Evolutionary conservation across 257 asterid species (phyloP), one percentile per base, ranked within the genome.

Genomic region (Gynochthodes officinalis): DNA sequence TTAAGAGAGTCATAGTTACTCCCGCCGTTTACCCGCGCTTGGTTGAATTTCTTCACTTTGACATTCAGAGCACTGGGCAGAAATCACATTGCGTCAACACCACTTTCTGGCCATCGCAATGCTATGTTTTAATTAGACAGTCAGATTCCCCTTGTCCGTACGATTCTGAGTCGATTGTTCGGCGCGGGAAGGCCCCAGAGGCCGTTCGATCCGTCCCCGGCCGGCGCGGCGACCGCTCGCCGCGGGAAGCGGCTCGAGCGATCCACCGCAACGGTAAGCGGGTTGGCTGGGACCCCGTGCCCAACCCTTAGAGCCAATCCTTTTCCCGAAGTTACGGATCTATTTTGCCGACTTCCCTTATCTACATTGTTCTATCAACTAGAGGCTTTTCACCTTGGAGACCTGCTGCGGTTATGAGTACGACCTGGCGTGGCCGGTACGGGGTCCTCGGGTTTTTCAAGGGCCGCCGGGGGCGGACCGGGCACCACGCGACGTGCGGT

Each of bases 391-490:
- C 66, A 60, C 66, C 66, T 60, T 28, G 66, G 66, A 27, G 39
- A 60, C 40, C 66, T 27, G 66, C 11, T 60, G 66, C 66, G 66
- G 43, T 60, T 28, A 30, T 28, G 44, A 19, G 61, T 9, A 25
- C 32, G 32, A n/a, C 30, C 32, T 7, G 61, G 16, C 61, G 32
- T 9, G 32, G 30, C 1, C 32, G 32, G 32, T 15, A 23, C 32
- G 7, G 33, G 18, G 63, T 83, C 88, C 85, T 85, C 85, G 79
- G 79, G 80, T 84, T 81, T 86, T 88, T 86, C 88, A 88, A 84
- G 86, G 93, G 88, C 84, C 88, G 81, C 88, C 89, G 84, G 85
- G 89, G 84, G 88, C 85, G 84, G 86, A 82, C 85, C 81, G 83
- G 84, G 79, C 90, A 86, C 91, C 86, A 74, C 88, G 89, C 84